Evolutionary conservation across 306 rosid species (phyloP).

Genomic region (Inga leiocalycina): DNA sequence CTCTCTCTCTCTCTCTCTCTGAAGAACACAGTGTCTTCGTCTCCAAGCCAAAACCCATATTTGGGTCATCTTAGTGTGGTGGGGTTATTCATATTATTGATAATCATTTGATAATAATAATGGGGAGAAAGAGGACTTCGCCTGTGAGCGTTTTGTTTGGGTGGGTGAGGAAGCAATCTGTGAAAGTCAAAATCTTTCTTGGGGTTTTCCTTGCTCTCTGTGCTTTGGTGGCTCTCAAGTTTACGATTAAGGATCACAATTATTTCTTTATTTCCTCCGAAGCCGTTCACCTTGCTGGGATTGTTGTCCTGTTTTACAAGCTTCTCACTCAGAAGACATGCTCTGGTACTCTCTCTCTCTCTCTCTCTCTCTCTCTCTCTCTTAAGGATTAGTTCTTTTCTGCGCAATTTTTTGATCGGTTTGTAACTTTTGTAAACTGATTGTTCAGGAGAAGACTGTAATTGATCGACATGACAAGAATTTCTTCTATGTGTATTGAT

Average conservation of each 20-base stretch:
- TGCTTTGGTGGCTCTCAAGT: slow-evolving; percentile 50
- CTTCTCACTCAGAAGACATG: slow-evolving; percentile 74
- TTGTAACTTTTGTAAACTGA: not conserved
- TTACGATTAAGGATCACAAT: slow-evolving; percentile 28
- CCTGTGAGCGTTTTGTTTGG: slow-evolving; percentile 37
- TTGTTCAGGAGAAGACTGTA: not conserved
- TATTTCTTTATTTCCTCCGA: slow-evolving; percentile 59
- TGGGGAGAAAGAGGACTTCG: slow-evolving; percentile 58
- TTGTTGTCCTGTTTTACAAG: slow-evolving; percentile 66
- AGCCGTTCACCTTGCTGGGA: slow-evolving; percentile 53
- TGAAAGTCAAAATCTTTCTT: slow-evolving; percentile 52
- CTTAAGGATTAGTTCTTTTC: not conserved
- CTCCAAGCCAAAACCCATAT: not conserved
- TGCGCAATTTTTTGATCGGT: not conserved
- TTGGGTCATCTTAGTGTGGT: not conserved
- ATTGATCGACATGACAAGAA: not conserved
- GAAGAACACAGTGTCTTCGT: not conserved
- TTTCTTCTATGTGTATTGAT: not conserved
- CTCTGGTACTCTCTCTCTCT: slow-evolving; percentile 54
- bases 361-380: not conserved
- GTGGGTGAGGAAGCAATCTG: slow-evolving; percentile 57
- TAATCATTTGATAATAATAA: slow-evolving; percentile 25
- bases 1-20: not conserved
- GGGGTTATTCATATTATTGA: not conserved
- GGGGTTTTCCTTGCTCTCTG: slow-evolving; percentile 43